A percentile compares a stretch with the other conserved stretches of the same genome.
phyloP scores from a whole-genome alignment of 148 eudicot species.

The Fallopia convolvulus region DNA sequence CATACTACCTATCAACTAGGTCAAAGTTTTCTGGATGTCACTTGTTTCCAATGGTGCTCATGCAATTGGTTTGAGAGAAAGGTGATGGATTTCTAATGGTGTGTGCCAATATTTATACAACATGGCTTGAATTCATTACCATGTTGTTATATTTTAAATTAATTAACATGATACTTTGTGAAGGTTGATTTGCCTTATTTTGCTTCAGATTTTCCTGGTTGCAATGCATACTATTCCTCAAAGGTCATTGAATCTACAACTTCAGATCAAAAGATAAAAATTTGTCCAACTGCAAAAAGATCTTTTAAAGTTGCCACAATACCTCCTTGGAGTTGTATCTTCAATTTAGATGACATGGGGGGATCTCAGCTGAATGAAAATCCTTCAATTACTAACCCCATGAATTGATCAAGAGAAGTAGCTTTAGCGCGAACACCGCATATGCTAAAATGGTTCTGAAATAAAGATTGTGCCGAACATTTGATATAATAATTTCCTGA shows the following conservation, averaged over 20 bases:
- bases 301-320: slow-evolving; percentile 46
- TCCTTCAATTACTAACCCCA: slow-evolving; percentile 1
- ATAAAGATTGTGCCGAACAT: no score
- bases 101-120: slow-evolving; percentile 25
- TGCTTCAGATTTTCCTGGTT: slow-evolving; percentile 83
- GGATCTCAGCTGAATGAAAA: slow-evolving; percentile 11
- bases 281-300: slow-evolving; percentile 45
- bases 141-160: not conserved
- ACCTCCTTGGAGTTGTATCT: slow-evolving; percentile 68
- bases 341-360: slow-evolving; percentile 15
- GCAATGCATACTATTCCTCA: slow-evolving; percentile 42
- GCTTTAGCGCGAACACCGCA: slow-evolving; percentile 58
- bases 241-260: slow-evolving; percentile 47
- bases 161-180: slow-evolving; percentile 14
- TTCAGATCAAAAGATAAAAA: slow-evolving; percentile 25
- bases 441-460: no score
- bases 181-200: slow-evolving; percentile 72
- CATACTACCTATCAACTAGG: no score
- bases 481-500: no score
- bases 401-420: slow-evolving; percentile 19
- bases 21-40: slow-evolving; percentile 73
- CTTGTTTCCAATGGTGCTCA: slow-evolving; percentile 69
- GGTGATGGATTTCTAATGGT: slow-evolving; percentile 80
- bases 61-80: slow-evolving; percentile 86
- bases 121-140: not conserved